Percentiles rank a stretch among this genome's conserved stretches.
phyloP scores from a whole-genome alignment of 345 rosid genomes.

The Kandelia obovata region DNA sequence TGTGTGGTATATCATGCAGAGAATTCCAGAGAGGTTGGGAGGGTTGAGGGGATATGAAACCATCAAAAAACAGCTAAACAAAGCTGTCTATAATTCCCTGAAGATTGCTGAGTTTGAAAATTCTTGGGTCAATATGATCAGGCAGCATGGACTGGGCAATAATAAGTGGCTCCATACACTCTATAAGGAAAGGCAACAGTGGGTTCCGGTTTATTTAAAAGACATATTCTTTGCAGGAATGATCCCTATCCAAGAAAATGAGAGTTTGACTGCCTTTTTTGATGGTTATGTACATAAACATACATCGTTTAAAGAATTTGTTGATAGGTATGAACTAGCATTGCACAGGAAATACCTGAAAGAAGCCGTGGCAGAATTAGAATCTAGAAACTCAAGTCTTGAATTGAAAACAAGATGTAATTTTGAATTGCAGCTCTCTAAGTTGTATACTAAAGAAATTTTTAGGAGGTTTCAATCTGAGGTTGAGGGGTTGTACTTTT shows the following conservation, averaged over 20 bases:
- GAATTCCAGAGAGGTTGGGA: slow-evolving; percentile 31
- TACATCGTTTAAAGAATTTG: slow-evolving; percentile 16
- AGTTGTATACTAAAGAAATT: slow-evolving; percentile 8
- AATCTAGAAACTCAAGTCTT: slow-evolving; percentile 6
- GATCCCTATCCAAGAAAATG: slow-evolving; percentile 3
- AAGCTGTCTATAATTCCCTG: slow-evolving; percentile 26
- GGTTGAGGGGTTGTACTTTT: slow-evolving; percentile 17
- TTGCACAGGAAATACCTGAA: slow-evolving; percentile 12
- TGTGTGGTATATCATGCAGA: slow-evolving; percentile 26
- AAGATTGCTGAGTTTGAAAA: slow-evolving; percentile 32
- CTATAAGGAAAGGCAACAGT: slow-evolving; percentile 10
- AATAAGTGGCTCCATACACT: slow-evolving; percentile 24
- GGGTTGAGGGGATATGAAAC: slow-evolving; percentile 28
- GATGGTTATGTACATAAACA: slow-evolving; percentile 16
- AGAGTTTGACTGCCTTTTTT: slow-evolving; percentile 7
- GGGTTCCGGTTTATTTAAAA: slow-evolving; percentile 13
- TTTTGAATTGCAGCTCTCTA: slow-evolving; percentile 16
- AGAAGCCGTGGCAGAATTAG: slow-evolving; percentile 12
- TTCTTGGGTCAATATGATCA: slow-evolving; percentile 31
- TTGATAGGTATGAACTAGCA: slow-evolving; percentile 16
- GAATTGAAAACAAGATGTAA: slow-evolving; percentile 12
- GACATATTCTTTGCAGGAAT: slow-evolving; percentile 12
- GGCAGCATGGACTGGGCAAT: slow-evolving; percentile 23
- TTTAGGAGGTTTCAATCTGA: slow-evolving; percentile 14
- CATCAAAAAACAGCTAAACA: slow-evolving; percentile 19